Base-by-base conservation (phyloP, 2,329 filamentous ascomycete genomes). In the Nigrospora osmanthi region DNA sequence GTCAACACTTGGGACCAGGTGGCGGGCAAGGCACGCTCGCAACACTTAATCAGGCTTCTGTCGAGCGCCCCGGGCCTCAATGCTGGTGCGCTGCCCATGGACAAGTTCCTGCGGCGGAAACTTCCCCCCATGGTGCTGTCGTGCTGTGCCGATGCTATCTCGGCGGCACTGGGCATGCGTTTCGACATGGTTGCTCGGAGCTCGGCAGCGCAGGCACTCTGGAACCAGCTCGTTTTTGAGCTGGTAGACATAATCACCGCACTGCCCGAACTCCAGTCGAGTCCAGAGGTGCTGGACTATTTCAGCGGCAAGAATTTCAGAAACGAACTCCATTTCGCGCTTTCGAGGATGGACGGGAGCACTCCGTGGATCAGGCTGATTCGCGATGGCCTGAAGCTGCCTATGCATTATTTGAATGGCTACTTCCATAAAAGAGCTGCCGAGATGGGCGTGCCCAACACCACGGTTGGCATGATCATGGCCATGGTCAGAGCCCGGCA, bases 351-450 rank as follows among this genome's bases (percentile, higher is more conserved):
- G 75, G 42, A 68, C 73, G 6, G 63, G 64, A 10, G 55, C 62
- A 87, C 80, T 55, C 75, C 71, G 16, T 89, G 95, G 80, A 68
- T 87, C 6, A 73, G 76, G 43, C 80, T 84, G 55, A 69, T 90
- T 12, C 67, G 78, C 11, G 61, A 65, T 1, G 84, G 86, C 1
- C 67, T 68, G 49, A 66, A 72, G 47, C 89, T 87, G 0, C 89
- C 95, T 56, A 78, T 96, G 35, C 80, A 90, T 38, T 95, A 84
- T 57, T 77, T 91, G 53, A 96, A 94, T 60, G 91, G 90, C 1
- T 98, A 91, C 67, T 85, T 98, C 48, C 73, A 94, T 31, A 74
- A 71, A 42, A 76, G 84, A 35, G 93, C 86, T 0, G 74, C 78
- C 54, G 78, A 87, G 59, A 56, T 90, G 48, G 87, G 87, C 2